Evolutionary conservation across 1,284 basidiomycete species (phyloP).

Genomic region (Sporisorium exsertum): DNA sequence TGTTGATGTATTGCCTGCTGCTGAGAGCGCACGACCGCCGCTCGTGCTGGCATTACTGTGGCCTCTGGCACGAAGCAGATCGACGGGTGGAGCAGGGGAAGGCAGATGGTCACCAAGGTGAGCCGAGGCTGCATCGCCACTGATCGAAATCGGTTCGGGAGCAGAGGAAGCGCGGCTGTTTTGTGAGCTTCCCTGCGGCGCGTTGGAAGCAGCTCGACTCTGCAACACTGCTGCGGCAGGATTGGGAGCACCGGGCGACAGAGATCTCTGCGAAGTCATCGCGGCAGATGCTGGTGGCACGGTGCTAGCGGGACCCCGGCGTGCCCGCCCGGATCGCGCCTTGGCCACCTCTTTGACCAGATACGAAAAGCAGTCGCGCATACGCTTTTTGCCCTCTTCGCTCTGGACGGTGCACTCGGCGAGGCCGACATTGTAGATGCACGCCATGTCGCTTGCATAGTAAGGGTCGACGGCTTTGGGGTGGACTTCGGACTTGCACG

Average conservation of each 20-base stretch:
- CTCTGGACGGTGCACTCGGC: slow-evolving; percentile 63
- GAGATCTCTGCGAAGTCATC: slow-evolving; percentile 14
- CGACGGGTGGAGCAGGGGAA: slow-evolving; percentile 10
- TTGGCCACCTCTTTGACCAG: slow-evolving; percentile 66
- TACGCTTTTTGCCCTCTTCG: slow-evolving; percentile 66
- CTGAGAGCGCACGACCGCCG: background rate
- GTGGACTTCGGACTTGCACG: slow-evolving; percentile 64
- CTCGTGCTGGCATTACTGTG: slow-evolving; percentile 39
- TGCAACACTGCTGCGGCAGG: slow-evolving; percentile 8
- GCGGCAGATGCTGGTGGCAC: slow-evolving; percentile 20
- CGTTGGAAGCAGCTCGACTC: slow-evolving; percentile 19
- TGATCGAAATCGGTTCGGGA: background rate
- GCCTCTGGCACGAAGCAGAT: slow-evolving; percentile 15
- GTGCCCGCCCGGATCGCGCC: slow-evolving; percentile 44
- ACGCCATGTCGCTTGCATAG: slow-evolving; percentile 65
- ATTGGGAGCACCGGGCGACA: slow-evolving; percentile 15
- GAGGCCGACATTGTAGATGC: slow-evolving; percentile 63
- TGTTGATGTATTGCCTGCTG: slow-evolving; percentile 10
- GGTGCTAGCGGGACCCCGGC: slow-evolving; percentile 29
- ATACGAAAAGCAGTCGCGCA: slow-evolving; percentile 66
- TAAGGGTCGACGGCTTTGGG: slow-evolving; percentile 64
- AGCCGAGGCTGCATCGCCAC: slow-evolving; percentile 4
- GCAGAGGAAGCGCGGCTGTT: slow-evolving; percentile 2
- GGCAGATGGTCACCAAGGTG: background rate
- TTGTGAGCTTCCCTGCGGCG: slow-evolving; percentile 20